Percentiles rank a stretch among this genome's conserved stretches.
These are phyloP conservation scores for Botrytis elliptica DNA, from an alignment of 2,329 filamentous ascomycete genomes.

Conservation along the genomic window DNA sequence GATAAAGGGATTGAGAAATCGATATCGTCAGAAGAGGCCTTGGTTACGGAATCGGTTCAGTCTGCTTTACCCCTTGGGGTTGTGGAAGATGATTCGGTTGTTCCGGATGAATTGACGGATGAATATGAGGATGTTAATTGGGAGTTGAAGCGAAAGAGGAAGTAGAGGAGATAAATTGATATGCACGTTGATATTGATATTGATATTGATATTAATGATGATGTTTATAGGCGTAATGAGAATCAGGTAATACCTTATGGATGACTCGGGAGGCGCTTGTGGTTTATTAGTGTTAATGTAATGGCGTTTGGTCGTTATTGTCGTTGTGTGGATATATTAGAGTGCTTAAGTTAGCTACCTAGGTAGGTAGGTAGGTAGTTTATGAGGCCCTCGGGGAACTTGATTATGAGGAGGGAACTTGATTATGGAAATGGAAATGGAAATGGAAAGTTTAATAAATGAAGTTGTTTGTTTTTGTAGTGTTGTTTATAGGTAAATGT, in stretches of 20 bases:
- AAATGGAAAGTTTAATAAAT: too few relatives aligned
- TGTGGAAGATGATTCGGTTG: not conserved
- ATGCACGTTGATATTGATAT: not conserved
- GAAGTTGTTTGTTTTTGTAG: too few relatives aligned
- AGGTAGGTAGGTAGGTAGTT: too few relatives aligned
- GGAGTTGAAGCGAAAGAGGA: constrained; percentile 32
- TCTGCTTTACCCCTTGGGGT: constrained; percentile 10
- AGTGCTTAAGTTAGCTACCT: too few relatives aligned
- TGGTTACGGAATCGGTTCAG: constrained; percentile 1
- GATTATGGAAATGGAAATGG: too few relatives aligned
- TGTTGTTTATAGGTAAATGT: too few relatives aligned
- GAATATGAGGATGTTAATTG: constrained; percentile 29
- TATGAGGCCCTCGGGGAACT: too few relatives aligned
- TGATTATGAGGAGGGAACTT: too few relatives aligned
- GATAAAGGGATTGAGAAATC: constrained; percentile 63
- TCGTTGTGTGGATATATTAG: not conserved
- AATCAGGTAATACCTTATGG: constrained; percentile 9
- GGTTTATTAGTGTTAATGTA: not conserved
- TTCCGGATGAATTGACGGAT: constrained; percentile 20
- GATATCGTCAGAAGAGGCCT: constrained; percentile 23
- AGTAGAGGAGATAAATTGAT: not conserved
- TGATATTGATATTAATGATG: not conserved
- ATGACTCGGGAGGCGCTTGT: not conserved
- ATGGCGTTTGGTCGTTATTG: not conserved
- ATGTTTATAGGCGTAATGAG: constrained; percentile 5